Percentiles rank a stretch among this genome's conserved stretches.
These are phyloP conservation scores for Durio zibethinus DNA, from an alignment of 345 rosid species.

Conservation along the genomic window DNA sequence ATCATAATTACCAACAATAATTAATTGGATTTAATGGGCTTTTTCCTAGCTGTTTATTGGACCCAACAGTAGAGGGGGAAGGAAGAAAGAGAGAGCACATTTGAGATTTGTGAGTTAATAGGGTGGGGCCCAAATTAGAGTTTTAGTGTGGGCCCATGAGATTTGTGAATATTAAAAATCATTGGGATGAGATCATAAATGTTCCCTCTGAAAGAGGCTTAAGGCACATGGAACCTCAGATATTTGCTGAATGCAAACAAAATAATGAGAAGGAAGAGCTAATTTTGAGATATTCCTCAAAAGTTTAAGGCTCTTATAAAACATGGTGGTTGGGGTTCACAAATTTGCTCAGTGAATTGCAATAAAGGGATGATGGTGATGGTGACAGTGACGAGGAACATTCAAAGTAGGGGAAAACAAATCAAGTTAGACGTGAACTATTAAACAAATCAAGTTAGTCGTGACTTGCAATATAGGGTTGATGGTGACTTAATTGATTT, in stretches of 20 bases:
- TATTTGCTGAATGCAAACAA: background rate
- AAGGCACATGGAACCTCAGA: background rate
- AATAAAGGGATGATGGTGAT: conserved; percentile 6
- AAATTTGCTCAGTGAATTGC: conserved; percentile 18
- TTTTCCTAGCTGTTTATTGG: conserved; percentile 18
- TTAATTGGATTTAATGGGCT: conserved; percentile 17
- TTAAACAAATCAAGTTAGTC: too few relatives aligned
- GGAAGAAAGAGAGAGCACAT: too few relatives aligned
- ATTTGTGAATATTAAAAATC: background rate
- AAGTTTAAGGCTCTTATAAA: background rate
- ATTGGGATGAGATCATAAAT: background rate
- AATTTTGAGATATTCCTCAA: background rate
- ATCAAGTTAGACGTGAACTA: too few relatives aligned
- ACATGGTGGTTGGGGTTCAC: conserved; percentile 19
- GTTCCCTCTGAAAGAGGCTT: background rate
- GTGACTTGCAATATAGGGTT: too few relatives aligned
- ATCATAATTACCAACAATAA: background rate
- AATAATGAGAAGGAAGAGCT: background rate
- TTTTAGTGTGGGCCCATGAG: conserved; percentile 6
- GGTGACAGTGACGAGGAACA: conserved; percentile 16
- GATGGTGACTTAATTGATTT: too few relatives aligned
- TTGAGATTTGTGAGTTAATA: background rate
- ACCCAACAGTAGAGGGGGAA: background rate
- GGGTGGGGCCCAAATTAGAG: conserved; percentile 12
- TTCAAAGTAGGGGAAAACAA: background rate